Evolutionary conservation across 1,284 basidiomycete genomes (phyloP), one percentile per base, ranked within the genome.

Genomic region (Ustilago curta): DNA sequence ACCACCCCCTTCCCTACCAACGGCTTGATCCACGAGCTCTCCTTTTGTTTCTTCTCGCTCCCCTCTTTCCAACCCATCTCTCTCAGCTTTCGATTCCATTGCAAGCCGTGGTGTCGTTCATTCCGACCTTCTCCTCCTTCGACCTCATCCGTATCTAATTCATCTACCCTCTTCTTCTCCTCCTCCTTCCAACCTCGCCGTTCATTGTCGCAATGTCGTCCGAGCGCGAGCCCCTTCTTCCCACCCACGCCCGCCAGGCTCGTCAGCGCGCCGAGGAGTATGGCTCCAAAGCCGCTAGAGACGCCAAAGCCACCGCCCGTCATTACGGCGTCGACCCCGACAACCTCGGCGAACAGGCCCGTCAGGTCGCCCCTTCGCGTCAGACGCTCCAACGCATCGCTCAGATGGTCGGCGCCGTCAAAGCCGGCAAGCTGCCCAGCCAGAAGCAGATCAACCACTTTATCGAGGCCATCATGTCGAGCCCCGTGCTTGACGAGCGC

Each of bases 401-500:
- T 7, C 68, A 75, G 53, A 68, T 78, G 61, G 43, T 69, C 50
- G 76, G 72, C 8, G 76, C 76, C 37, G 14, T 78, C 65, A 67
- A 71, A 57, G 76, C 76, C 6, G 76, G 76, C 56, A 78, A 78
- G 66, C 49, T 78, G 25, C 76, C 76, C 55, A 63, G 62, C 21
- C 76, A 78, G 53, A 53, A 66, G 45, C 76, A 78, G 64, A 57
- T 78, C 66, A 70, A 62, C 63, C 27, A 40, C 14, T 69, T 70
- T 31, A 72, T 78, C 58, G 72, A 78, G 43, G 52, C 58, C 45
- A 25, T 76, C 70, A 67, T 76, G 58, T 63, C 66, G 19, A 72
- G 69, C 68, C 66, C 72, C 40, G 67, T 78, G 39, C 73, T 78
- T 60, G 70, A 78, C 60, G 73, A 75, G 52, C 65, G 72, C 39